Base-by-base conservation (phyloP, 192 early-diverging fungal genomes). In the Umbelopsis isabellina region DNA sequence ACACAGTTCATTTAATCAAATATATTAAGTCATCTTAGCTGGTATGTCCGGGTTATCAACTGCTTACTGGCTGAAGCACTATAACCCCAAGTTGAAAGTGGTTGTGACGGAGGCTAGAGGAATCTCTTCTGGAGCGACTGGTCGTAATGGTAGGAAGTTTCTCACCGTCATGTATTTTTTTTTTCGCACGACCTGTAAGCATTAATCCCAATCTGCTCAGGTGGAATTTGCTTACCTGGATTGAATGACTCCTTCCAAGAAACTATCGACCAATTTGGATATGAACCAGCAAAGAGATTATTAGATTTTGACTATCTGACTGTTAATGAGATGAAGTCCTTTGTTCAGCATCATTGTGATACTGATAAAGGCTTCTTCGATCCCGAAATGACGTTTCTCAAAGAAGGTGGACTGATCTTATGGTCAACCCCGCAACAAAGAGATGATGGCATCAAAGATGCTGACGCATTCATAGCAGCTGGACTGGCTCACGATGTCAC, bases 101-200 rank as follows among this genome's bases (percentile, higher is more conserved):
- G 81, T 80, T 13, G 72, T 86, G 0, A 13, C 84, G 13, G 86
- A 88, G 11, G 79, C 80, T 35, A 55, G 86, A 22, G 75, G 72
- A 16, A 46, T 86, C 2, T 73, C 79, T 22, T 78, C 74, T 15
- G 87, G 87, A 12, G 87, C 87, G n/a, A 85, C 87, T 16, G 87
- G 87, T 7, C 73, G 87, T 13, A 88, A 88, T 66, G 87, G 87
- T 75, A 70, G 30, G 72, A 45, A 7, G 10, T 30, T 3, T 25
- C 1, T 53, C 18, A 30, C 9, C 13, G n/a, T 41, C 10, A 51
- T 48, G 13, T 12, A 30, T 1, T 27, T 16, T 23, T 1, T 27
- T 16, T 23, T 48, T 41, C 47, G 22, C 67, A 37, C 46, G 41
- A 18, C 20, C 48, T 51, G 7, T 12, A 30, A 23, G 21, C 33